Percentiles rank a stretch among this genome's conserved stretches.
phyloP scores from a whole-genome alignment of 345 rosid species.

The Psidium guajava region DNA sequence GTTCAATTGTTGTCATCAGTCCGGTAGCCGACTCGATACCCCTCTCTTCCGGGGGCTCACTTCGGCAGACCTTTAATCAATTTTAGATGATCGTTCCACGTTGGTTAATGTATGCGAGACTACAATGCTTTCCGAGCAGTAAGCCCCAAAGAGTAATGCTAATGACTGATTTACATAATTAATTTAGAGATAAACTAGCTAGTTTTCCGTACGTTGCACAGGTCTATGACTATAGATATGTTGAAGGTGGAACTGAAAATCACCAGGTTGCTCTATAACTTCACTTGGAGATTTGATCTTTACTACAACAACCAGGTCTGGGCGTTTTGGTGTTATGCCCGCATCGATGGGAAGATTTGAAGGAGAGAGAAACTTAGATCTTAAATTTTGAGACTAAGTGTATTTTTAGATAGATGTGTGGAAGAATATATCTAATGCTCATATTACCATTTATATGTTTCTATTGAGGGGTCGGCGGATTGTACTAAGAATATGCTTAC shows the following conservation, averaged over 20 bases:
- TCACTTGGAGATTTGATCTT: background rate
- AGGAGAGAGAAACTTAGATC: background rate
- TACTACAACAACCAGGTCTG: background rate
- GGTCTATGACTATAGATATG: background rate
- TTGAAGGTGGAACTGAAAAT: background rate
- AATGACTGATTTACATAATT: background rate
- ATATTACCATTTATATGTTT: background rate
- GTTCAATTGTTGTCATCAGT: too few species aligned
- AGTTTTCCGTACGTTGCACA: background rate
- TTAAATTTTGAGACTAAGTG: background rate
- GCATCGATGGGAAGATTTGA: background rate
- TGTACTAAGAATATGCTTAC: too few species aligned
- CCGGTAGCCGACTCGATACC: too few species aligned
- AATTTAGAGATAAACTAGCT: background rate
- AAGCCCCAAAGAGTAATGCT: background rate
- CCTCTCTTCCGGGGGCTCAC: too few species aligned
- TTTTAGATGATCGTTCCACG: too few species aligned
- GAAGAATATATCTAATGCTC: background rate
- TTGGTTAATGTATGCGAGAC: too few species aligned
- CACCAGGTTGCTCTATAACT: background rate
- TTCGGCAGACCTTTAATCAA: too few species aligned
- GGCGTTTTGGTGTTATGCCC: background rate
- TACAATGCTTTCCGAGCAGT: too few species aligned
- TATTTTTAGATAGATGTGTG: background rate
- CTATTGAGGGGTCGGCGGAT: background rate